Evolutionary conservation across 768 basidiomycete species (phyloP).

Genomic region (Lenzites betulinus): DNA sequence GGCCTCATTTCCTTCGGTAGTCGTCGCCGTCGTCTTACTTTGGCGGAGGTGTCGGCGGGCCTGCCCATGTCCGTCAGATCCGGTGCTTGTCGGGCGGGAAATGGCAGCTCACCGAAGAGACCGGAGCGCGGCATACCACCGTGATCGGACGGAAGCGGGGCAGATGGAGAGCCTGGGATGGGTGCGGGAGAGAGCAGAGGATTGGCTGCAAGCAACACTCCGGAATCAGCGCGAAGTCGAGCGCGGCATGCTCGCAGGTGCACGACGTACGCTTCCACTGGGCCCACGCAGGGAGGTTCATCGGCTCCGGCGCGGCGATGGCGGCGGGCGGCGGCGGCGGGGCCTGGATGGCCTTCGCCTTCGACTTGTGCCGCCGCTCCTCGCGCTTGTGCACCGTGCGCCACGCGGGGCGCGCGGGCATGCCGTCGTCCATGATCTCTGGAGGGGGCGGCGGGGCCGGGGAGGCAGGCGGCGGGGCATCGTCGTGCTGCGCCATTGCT

Average conservation of each 20-base stretch:
- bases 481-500: constrained; percentile 35
- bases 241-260: too few relatives aligned
- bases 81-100: too few relatives aligned
- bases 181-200: constrained; percentile 58
- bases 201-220: constrained; percentile 50
- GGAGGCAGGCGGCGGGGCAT: constrained; percentile 24
- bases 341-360: constrained; percentile 29
- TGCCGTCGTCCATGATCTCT: constrained; percentile 43
- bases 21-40: constrained; percentile 18
- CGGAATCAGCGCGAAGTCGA: neutral
- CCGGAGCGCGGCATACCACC: constrained; percentile 56
- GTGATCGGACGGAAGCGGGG: constrained; percentile 36
- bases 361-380: constrained; percentile 51
- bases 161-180: constrained; percentile 35
- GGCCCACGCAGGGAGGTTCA: constrained; percentile 76
- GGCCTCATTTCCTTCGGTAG: neutral
- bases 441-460: constrained; percentile 46
- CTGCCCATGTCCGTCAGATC: constrained; percentile 14
- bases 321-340: constrained; percentile 40
- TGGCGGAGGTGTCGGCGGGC: constrained; percentile 34
- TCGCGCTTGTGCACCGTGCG: constrained; percentile 68
- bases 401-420: constrained; percentile 70
- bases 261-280: constrained; percentile 75
- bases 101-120: constrained; percentile 56
- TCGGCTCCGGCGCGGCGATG: constrained; percentile 41